These are phyloP conservation scores for Lipomyces mesembrius DNA, from an alignment of 805 yeast species.

Conservation along the genomic window DNA sequence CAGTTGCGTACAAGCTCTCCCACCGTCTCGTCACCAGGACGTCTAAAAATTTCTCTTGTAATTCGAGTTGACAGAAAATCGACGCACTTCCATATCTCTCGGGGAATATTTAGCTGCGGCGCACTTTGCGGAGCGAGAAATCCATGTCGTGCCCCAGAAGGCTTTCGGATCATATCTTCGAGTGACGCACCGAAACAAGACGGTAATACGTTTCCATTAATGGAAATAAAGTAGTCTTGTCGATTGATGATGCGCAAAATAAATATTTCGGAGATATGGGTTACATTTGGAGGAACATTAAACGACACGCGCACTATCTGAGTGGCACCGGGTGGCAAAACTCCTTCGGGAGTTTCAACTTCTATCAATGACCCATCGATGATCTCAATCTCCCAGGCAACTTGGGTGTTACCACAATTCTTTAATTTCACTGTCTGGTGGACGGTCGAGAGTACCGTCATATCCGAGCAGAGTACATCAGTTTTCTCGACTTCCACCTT, in stretches of 20 bases:
- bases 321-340: slow-evolving; percentile 39
- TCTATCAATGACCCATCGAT: slow-evolving; percentile 40
- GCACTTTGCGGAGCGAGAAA: slow-evolving; percentile 5
- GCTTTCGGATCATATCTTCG: slow-evolving; percentile 32
- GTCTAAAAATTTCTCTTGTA: slow-evolving; percentile 33
- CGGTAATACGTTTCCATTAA: slow-evolving; percentile 39
- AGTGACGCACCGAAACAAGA: slow-evolving; percentile 46
- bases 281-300: slow-evolving; percentile 9
- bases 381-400: slow-evolving; percentile 49
- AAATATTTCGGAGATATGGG: slow-evolving; percentile 38
- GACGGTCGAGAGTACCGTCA: slow-evolving; percentile 39
- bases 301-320: slow-evolving; percentile 38
- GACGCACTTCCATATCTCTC: slow-evolving; percentile 45
- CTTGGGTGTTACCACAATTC: slow-evolving; percentile 48
- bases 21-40: slow-evolving; percentile 38
- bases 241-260: slow-evolving; percentile 43
- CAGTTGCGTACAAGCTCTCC: slow-evolving; percentile 44
- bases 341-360: slow-evolving; percentile 37
- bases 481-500: slow-evolving; percentile 48
- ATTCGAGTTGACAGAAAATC: slow-evolving; percentile 45
- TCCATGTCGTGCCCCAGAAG: slow-evolving; percentile 27
- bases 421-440: slow-evolving; percentile 44
- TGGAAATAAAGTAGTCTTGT: slow-evolving; percentile 45
- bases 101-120: slow-evolving; percentile 43
- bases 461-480: slow-evolving; percentile 43